phyloP scores from a whole-genome alignment of 495 filamentous ascomycete species.

The Choiromyces venosus region DNA sequence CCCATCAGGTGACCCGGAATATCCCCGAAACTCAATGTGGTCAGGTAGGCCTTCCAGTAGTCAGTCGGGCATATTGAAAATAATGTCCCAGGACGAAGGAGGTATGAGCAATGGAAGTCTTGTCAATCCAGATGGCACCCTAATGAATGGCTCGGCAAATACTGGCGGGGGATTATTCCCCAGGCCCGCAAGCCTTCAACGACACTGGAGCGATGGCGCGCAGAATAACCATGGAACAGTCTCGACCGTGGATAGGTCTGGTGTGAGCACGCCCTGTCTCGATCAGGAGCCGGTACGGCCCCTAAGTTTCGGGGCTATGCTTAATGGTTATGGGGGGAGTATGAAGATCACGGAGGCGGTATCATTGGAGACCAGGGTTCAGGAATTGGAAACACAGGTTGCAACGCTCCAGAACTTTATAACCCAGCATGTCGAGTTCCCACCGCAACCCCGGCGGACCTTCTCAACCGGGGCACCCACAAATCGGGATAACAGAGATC shows the following conservation, averaged over 20 bases:
- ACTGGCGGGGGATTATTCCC: slow-evolving; percentile 38
- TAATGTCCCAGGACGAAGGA: slow-evolving; percentile 21
- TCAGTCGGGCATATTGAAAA: slow-evolving; percentile 31
- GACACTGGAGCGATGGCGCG: slow-evolving; percentile 40
- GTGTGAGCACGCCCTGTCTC: slow-evolving; percentile 2
- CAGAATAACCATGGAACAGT: slow-evolving; percentile 26
- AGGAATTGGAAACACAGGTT: slow-evolving; percentile 34
- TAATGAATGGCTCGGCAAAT: neutral
- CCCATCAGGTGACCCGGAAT: slow-evolving; percentile 16
- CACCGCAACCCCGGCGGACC: slow-evolving; percentile 15
- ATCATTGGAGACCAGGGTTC: slow-evolving; percentile 38
- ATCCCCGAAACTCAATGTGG: slow-evolving; percentile 31
- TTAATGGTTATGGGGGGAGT: slow-evolving; percentile 36
- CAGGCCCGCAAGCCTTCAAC: slow-evolving; percentile 38
- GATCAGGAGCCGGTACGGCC: slow-evolving; percentile 27
- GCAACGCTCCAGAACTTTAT: slow-evolving; percentile 33
- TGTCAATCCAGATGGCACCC: slow-evolving; percentile 27
- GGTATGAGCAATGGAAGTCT: slow-evolving; percentile 13
- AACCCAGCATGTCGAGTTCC: slow-evolving; percentile 8
- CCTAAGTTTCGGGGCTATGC: slow-evolving; percentile 30
- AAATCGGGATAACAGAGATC: slow-evolving; percentile 13
- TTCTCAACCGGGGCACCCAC: slow-evolving; percentile 31
- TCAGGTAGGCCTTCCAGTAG: slow-evolving; percentile 36
- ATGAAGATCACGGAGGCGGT: slow-evolving; percentile 43
- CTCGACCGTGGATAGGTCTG: slow-evolving; percentile 13